Conservation (phyloP, 805 yeast genomes). For the Jamesozyma rosinii region DNA sequence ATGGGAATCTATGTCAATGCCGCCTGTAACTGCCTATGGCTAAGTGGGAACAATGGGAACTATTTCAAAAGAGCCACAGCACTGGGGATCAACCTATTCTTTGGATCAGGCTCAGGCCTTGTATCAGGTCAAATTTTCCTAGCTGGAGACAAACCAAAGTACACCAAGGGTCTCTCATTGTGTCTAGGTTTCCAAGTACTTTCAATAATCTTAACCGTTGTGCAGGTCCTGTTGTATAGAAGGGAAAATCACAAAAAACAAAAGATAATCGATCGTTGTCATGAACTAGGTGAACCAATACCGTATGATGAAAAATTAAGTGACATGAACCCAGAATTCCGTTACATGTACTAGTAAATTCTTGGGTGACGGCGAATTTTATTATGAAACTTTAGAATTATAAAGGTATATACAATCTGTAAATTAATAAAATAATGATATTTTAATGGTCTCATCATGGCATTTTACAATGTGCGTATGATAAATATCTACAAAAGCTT, state of each 20-base stretch:
- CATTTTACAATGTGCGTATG: no score
- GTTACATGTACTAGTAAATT: conserved; percentile 37
- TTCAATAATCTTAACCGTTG: conserved; percentile 32
- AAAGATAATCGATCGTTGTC: conserved; percentile 27
- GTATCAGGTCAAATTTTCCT: conserved; percentile 34
- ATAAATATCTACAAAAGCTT: no score
- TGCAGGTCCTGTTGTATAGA: conserved; percentile 27
- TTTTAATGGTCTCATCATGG: no score
- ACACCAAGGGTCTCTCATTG: conserved; percentile 33
- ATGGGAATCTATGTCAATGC: conserved; percentile 35
- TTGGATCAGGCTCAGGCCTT: conserved; percentile 33
- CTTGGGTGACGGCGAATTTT: no score
- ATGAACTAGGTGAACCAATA: conserved; percentile 28
- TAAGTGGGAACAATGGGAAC: conserved; percentile 34
- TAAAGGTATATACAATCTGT: no score
- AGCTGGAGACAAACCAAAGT: conserved; percentile 33
- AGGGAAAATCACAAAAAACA: conserved; percentile 33
- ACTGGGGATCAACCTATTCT: conserved; percentile 31
- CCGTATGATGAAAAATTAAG: conserved; percentile 29
- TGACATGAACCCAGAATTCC: conserved; percentile 38
- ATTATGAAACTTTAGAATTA: no score
- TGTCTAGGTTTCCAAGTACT: conserved; percentile 37
- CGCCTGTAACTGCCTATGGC: conserved; percentile 34
- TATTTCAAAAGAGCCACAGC: conserved; percentile 35
- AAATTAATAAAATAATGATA: no score